Percentiles rank a stretch among this genome's conserved stretches.
Conservation (phyloP, 345 rosid genomes). For the Psidium guajava region DNA sequence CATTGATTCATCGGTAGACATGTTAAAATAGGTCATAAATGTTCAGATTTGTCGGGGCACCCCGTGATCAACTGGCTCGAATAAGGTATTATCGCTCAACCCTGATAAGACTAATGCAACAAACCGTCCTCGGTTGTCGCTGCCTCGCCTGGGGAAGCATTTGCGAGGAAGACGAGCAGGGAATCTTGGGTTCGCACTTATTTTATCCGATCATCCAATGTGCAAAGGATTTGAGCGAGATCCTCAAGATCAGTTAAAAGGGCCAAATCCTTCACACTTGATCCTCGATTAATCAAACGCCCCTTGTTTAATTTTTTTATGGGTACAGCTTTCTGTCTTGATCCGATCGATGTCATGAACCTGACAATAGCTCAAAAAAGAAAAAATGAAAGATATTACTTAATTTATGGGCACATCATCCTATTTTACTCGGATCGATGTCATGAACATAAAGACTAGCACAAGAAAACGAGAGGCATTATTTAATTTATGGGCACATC, state of each 20-base stretch:
- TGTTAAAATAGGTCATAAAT: no score
- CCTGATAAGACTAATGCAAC: background rate
- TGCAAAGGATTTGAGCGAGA: background rate
- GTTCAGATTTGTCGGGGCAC: background rate
- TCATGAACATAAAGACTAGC: background rate
- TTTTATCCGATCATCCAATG: background rate
- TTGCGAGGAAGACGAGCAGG: background rate
- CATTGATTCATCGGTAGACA: background rate
- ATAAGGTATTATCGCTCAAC: background rate
- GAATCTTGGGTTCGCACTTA: background rate
- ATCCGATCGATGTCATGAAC: background rate
- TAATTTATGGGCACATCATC: background rate
- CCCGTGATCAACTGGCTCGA: background rate
- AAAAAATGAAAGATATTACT: background rate
- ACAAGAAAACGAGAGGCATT: background rate
- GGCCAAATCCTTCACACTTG: background rate
- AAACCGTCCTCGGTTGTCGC: background rate
- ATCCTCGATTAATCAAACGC: background rate
- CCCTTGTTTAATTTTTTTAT: background rate
- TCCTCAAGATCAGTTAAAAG: background rate
- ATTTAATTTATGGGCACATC: background rate
- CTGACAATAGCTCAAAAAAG: background rate
- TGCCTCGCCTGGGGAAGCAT: background rate
- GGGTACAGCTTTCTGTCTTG: background rate
- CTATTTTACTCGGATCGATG: background rate